These are phyloP conservation scores for Russula earlei DNA, from an alignment of 768 basidiomycete species.

Conservation along the genomic window DNA sequence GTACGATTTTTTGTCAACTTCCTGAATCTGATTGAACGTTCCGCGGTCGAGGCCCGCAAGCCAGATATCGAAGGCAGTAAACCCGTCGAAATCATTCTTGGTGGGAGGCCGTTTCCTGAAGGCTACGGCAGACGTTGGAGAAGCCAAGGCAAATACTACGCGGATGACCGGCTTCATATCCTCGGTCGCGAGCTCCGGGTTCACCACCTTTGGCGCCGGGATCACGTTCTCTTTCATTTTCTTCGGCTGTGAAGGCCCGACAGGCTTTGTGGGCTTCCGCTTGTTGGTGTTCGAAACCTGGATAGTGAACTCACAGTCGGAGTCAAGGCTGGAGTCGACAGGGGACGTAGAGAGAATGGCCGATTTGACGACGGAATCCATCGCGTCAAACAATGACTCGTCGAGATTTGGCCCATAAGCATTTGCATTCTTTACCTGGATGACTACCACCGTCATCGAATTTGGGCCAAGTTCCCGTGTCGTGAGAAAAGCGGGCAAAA, in stretches of 20 bases:
- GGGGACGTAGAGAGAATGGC: not conserved
- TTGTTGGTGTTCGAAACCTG: too few relatives aligned
- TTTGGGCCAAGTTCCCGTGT: not conserved
- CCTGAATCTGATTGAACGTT: not conserved
- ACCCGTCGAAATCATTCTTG: not conserved
- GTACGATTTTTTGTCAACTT: not conserved
- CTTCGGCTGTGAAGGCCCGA: too few relatives aligned
- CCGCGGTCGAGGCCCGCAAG: not conserved
- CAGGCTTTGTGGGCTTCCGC: too few relatives aligned
- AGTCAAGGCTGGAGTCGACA: too few relatives aligned
- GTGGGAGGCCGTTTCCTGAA: not conserved
- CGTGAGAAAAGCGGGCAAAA: not conserved
- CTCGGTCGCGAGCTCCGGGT: too few relatives aligned
- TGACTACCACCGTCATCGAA: too few relatives aligned
- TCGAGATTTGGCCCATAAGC: too few relatives aligned
- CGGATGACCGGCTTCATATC: not conserved
- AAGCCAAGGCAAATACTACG: not conserved
- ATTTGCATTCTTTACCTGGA: too few relatives aligned
- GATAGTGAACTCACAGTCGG: too few relatives aligned
- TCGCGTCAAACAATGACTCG: too few relatives aligned
- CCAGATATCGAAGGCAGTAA: not conserved
- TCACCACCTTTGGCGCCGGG: too few relatives aligned
- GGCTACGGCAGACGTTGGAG: not conserved
- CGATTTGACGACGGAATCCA: not conserved
- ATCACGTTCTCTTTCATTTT: too few relatives aligned